Base-by-base conservation (phyloP, 73 alveolate species). In the Stentor roeselii region DNA sequence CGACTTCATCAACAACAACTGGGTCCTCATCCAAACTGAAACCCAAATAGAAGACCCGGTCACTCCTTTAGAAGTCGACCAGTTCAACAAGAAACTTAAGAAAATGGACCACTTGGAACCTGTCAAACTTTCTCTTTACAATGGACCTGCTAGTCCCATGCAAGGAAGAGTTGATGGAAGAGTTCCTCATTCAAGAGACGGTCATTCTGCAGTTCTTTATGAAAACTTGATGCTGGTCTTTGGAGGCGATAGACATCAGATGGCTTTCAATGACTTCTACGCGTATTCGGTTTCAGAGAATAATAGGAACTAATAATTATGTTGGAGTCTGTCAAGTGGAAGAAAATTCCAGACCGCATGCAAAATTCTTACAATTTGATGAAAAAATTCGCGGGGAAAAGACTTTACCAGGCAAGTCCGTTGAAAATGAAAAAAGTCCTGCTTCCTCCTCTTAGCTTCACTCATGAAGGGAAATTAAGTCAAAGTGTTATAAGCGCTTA, bases 191-290 rank as follows among this genome's bases (percentile, higher is more conserved):
- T 95, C 96, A 27, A 86, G 98, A 89, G 98, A 93, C 91, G 98
- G 98, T 3, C 98, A 93, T 88, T 59, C 95, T 14, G 87, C 87
- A 75, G 67, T 88, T 42, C 83, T 60, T 88, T n/a, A n/a, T n/a
- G 85, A 88, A 27, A 85, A 75, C 36, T 83, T 82, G 50, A 83
- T 93, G 84, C 76, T 89, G 67, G 78, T 93, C 30, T 93, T 93
- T 88, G 98, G 98, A 31, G 98, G 98, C 59, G 98, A 93, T 83
- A 87, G 98, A 91, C 94, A 93, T 86, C 80, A 93, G 83, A 91
- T 90, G 89, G 91, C 96, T 15, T 93, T 90, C 83, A 90, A 93
- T 85, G 96, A 93, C 90, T 50, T 92, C 59, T 90, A 84, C n/a
- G n/a, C n/a, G n/a, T n/a, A n/a, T n/a, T n/a, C n/a, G n/a, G n/a